phyloP scores from a whole-genome alignment of 2,329 filamentous ascomycete species.

The Ilyonectria destructans region DNA sequence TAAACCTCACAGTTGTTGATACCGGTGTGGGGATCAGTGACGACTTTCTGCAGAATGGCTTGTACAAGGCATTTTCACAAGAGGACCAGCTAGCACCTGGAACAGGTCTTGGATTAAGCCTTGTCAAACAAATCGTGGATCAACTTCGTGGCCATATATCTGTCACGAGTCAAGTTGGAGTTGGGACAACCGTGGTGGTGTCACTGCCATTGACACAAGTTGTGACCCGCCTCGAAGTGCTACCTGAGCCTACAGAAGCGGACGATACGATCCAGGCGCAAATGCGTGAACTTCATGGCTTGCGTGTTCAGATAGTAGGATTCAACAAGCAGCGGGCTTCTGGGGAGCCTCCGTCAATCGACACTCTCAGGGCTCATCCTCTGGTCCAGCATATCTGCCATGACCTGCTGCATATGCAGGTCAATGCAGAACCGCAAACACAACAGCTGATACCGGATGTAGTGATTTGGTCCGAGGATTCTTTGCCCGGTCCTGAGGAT shows the following conservation, averaged over 20 bases:
- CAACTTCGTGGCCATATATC: constrained; percentile 73
- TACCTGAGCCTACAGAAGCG: constrained; percentile 38
- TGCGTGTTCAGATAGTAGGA: constrained; percentile 45
- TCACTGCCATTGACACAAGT: neutral
- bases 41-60: constrained; percentile 72
- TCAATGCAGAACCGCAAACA: constrained; percentile 28
- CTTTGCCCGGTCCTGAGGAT: neutral
- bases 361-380: neutral
- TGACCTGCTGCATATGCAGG: constrained; percentile 40
- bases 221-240: constrained; percentile 40
- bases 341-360: constrained; percentile 6
- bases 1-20: constrained; percentile 69
- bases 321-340: neutral
- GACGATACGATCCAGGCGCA: constrained; percentile 32
- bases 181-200: constrained; percentile 57
- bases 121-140: constrained; percentile 74
- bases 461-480: constrained; percentile 44
- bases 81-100: constrained; percentile 74
- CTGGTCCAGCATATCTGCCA: constrained; percentile 21
- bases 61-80: constrained; percentile 77
- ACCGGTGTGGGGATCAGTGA: constrained; percentile 77
- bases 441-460: constrained; percentile 47
- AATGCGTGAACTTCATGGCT: constrained; percentile 49
- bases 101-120: constrained; percentile 76
- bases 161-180: constrained; percentile 63